Evolutionary conservation across 257 asterid genomes (phyloP), one percentile per base, ranked within the genome.

Genomic region (Anisodus acutangulus): DNA sequence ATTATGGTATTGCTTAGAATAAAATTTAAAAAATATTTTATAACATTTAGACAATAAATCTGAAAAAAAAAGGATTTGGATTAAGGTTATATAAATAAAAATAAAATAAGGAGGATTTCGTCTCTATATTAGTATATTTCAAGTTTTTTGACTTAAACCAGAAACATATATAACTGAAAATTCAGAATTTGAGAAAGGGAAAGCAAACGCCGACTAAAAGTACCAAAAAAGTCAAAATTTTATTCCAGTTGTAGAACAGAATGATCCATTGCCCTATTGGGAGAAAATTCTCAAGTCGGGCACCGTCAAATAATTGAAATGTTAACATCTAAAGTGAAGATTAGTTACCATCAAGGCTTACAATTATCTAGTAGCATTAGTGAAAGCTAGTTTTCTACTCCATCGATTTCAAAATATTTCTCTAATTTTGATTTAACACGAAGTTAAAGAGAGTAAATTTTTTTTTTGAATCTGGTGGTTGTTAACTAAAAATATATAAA

Each of bases 251-350:
- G 55, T 70, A 70, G 16, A 16, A 68, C 79, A 70, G 15, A 70
- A 70, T 8, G 53, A 4, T 17, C 7, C 35, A 0, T 43, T 70
- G 37, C 79, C 79, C 9, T 70, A 9, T 41, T 43, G 55, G 35
- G 35, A 5, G 43, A 68, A 15, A 68, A 11, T 13, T 39, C 53
- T 6, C 26, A 37, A 68, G 78, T 68, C 26, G 53, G 78, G 13
- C 9, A 51, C 78, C 53, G 78, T 68, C 78, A 39, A 68, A 68
- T 37, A 68, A 37, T 37, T 68, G 31, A 66, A 66, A 31, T 66
- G 45, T 31, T 26, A 66, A 64, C 10, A 5, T 26, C 9, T 11
- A 22, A 22, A 26, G 2, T 60, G 35, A 62, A 19, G 8, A 22
- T 63, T 22, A 22, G 41, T 26, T 63, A 26, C 70, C 9, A 64